Evolutionary conservation across 495 filamentous ascomycete species (phyloP).

Genomic region (Massariosphaeria phaeospora): DNA sequence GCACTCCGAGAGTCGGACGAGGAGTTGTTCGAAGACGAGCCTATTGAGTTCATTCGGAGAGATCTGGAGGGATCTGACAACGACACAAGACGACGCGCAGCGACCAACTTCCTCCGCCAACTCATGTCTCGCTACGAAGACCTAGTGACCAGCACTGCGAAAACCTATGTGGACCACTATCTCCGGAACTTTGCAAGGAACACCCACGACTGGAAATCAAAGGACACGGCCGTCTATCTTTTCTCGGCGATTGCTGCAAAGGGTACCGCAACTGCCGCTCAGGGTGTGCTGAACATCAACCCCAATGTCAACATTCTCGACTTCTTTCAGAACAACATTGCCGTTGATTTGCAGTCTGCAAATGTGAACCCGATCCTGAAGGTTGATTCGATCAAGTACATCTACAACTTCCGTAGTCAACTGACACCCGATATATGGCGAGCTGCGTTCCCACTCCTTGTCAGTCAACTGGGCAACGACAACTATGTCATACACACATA

Average conservation of each 20-base stretch:
- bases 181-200: conserved; percentile 63
- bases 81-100: conserved; percentile 83
- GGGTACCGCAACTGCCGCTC: conserved; percentile 73
- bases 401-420: conserved; percentile 92
- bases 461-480: conserved; percentile 76
- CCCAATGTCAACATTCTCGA: conserved; percentile 69
- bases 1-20: conserved; percentile 84
- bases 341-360: conserved; percentile 67
- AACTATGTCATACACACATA: conserved; percentile 98
- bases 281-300: conserved; percentile 88
- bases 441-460: conserved; percentile 78
- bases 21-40: conserved; percentile 96
- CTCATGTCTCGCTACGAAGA: conserved; percentile 82
- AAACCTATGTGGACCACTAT: conserved; percentile 75
- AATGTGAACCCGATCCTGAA: conserved; percentile 78
- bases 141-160: conserved; percentile 74
- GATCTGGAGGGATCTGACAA: conserved; percentile 95
- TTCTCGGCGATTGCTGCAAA: conserved; percentile 92
- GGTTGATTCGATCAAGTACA: conserved; percentile 95
- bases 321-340: conserved; percentile 88
- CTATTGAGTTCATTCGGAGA: conserved; percentile 94
- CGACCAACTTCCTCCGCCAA: conserved; percentile 86
- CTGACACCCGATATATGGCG: conserved; percentile 81
- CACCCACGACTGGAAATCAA: conserved; percentile 84
- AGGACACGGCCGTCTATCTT: conserved; percentile 94